Percentiles rank a stretch among this genome's conserved stretches.
These are phyloP conservation scores for Trichoderma pleuroti DNA, from an alignment of 2,329 filamentous ascomycete species.

Conservation along the genomic window DNA sequence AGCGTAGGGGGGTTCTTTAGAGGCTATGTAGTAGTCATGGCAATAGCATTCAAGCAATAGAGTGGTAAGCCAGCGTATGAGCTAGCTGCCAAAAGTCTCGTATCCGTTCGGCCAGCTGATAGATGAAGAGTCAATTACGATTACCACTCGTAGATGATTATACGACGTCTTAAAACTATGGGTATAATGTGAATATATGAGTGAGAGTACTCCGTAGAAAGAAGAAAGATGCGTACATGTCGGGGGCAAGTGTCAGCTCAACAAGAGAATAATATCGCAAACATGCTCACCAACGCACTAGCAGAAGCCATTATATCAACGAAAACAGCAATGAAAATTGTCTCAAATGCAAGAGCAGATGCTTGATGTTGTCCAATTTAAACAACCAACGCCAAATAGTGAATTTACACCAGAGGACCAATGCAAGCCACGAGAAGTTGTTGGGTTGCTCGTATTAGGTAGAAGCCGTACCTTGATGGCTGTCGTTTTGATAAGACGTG, in stretches of 20 bases:
- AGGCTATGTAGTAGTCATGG: not conserved
- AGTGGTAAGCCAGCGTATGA: not conserved
- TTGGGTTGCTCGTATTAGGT: not conserved
- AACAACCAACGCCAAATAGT: not conserved
- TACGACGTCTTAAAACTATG: not conserved
- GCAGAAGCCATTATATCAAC: not conserved
- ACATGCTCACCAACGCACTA: not conserved
- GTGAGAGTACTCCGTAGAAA: not conserved
- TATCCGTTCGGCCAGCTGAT: not conserved
- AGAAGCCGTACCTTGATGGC: not conserved
- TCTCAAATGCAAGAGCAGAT: not conserved
- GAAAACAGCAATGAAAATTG: not conserved
- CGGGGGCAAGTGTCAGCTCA: not conserved
- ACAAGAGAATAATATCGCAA: not conserved
- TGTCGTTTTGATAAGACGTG: no score
- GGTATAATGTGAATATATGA: not conserved
- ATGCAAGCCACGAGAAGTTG: not conserved
- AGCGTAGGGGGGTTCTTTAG: not conserved
- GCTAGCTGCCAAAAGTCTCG: not conserved
- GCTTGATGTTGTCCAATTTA: not conserved
- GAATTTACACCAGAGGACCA: not conserved
- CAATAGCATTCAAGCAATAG: not conserved
- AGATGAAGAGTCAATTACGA: not conserved
- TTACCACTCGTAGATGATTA: not conserved
- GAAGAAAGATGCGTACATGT: not conserved